phyloP scores from a whole-genome alignment of 257 asterid genomes.

The Solanum neorickii region DNA sequence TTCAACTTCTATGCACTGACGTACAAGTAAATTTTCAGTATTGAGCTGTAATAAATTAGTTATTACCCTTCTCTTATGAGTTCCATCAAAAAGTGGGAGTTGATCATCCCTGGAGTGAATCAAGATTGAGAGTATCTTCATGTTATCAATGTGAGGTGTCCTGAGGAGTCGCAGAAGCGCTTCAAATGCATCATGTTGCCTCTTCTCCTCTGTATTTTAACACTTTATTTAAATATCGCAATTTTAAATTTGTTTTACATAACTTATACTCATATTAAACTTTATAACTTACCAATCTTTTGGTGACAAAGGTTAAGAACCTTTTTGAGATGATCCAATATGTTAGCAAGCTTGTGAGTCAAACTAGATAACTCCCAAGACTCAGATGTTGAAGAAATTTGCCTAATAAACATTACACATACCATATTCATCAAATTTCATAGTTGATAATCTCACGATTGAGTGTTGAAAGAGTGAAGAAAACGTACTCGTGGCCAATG shows the following conservation, averaged over 20 bases:
- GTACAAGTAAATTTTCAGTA: no score
- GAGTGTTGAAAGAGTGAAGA: background rate
- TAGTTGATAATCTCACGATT: no score
- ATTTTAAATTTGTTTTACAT: background rate
- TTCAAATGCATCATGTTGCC: background rate
- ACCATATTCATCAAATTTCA: no score
- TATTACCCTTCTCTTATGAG: background rate
- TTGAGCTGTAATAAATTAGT: no score
- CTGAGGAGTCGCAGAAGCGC: background rate
- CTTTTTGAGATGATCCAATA: conserved; percentile 32
- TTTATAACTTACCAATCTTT: conserved; percentile 24
- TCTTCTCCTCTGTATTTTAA: background rate
- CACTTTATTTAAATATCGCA: background rate
- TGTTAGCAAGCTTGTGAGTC: conserved; percentile 51
- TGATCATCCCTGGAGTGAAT: background rate
- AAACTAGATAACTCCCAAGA: conserved; percentile 52
- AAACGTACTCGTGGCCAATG: conserved; percentile 61
- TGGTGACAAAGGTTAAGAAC: conserved; percentile 15
- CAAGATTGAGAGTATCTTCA: background rate
- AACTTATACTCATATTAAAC: background rate
- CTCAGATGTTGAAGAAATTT: conserved; percentile 24
- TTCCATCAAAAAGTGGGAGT: conserved; percentile 1
- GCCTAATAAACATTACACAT: no score
- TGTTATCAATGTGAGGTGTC: conserved; percentile 3
- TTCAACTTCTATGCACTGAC: background rate